Percentiles rank a stretch among this genome's conserved stretches.
phyloP scores from a whole-genome alignment of 176 grass and related monocot species.

The Saccharum officinarum region DNA sequence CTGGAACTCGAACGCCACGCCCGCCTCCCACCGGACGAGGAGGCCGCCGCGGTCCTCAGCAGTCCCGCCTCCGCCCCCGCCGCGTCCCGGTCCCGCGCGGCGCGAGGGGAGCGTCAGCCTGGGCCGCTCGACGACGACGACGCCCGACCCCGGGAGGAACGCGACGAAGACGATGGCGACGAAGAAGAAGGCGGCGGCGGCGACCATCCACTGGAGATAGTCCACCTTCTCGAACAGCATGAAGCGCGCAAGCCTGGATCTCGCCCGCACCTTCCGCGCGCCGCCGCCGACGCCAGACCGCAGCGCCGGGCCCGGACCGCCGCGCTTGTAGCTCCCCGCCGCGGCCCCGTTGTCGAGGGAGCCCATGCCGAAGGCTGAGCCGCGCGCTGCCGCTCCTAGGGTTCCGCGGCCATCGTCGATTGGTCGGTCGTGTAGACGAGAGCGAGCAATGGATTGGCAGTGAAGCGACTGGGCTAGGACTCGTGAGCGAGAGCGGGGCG shows the following conservation, averaged over 20 bases:
- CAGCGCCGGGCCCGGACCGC: neutral
- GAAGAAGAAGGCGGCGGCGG: slow-evolving; percentile 78
- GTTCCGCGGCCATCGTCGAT: slow-evolving; percentile 31
- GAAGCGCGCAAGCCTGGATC: slow-evolving; percentile 82
- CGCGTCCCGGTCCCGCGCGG: neutral
- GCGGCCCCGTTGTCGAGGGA: slow-evolving; percentile 56
- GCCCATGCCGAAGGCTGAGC: slow-evolving; percentile 48
- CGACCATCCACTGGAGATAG: slow-evolving; percentile 68
- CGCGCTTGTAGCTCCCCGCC: slow-evolving; percentile 52
- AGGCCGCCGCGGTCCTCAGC: neutral
- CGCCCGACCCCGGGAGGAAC: slow-evolving; percentile 63
- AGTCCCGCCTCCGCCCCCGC: neutral
- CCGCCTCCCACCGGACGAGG: slow-evolving; percentile 42
- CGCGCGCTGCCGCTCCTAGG: neutral
- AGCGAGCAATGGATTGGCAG: neutral
- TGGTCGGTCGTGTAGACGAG: neutral
- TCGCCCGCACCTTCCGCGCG: slow-evolving; percentile 36
- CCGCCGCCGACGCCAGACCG: neutral
- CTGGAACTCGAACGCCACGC: slow-evolving; percentile 65
- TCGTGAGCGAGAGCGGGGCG: slow-evolving; percentile 25
- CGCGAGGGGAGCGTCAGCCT: slow-evolving; percentile 22
- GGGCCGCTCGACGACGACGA: slow-evolving; percentile 42
- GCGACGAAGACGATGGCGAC: slow-evolving; percentile 64
- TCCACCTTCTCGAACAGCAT: slow-evolving; percentile 82
- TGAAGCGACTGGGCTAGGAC: slow-evolving; percentile 12